Evolutionary conservation across 164 flowering plant species (phyloP), one percentile per base, ranked within the genome.

Genomic region (Magnolia officinalis): DNA sequence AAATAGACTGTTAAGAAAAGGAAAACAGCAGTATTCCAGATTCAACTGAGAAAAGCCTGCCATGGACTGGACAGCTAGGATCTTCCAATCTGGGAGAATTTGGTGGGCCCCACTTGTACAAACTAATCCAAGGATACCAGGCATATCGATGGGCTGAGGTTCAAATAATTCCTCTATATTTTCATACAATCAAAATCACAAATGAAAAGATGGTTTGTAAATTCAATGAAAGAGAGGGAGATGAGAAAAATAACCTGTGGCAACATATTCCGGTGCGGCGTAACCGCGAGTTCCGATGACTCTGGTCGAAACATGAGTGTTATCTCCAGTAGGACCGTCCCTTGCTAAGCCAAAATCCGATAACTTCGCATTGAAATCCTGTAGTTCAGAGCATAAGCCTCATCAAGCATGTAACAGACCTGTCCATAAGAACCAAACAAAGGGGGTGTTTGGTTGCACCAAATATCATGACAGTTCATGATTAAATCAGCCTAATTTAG

Each of bases 331-430:
- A 5, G 98, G 98, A 49, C 98, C 98, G 79, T 94, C 94, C 67
- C 98, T 91, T 73, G 98, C 98, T 55, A 94, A 83, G 51, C 98
- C 98, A 83, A 94, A 94, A 83, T 92, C 98, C 24, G 97, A 91
- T 63, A 94, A 93, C 81, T 86, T 94, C 59, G 92, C 95, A 70
- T 82, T 88, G 85, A 87, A 94, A 45, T 94, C 92, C 98, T 94
- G 70, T 70, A 78, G 18, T 68, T 59, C 29, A 7, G 24, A 50
- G 20, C 29, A 73, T 23, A 63, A 45, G 70, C 63, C 13, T 45
- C 29, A 45, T 63, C 74, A 6, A 72, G 77, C 51, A 29, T 61
- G 45, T 37, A 37, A 37, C 45, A 37, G 45, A 37, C 45, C 45
- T 3, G 11, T 45, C 8, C 16, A 20, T 29, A 9, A 31, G 21